These are phyloP conservation scores for Dendrocalamus sinicus DNA, from an alignment of 176 grass and related monocot genomes.

Conservation along the genomic window DNA sequence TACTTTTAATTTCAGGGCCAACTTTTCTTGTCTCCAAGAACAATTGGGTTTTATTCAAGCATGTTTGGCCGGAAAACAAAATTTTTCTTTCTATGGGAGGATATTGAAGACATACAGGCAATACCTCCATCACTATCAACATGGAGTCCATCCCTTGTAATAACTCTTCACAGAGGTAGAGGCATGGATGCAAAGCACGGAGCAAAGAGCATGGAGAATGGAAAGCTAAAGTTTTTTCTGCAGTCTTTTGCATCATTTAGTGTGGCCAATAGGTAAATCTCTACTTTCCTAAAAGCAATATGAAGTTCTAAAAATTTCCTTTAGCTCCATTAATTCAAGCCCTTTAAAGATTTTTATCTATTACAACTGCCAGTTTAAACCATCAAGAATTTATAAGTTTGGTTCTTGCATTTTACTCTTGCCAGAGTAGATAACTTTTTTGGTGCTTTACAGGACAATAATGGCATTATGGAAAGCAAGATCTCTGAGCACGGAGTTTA, in stretches of 20 bases:
- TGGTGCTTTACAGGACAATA: conserved; percentile 71
- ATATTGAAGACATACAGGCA: conserved; percentile 91
- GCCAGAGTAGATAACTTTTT: conserved; percentile 23
- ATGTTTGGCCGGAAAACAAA: conserved; percentile 93
- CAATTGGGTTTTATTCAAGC: conserved; percentile 87
- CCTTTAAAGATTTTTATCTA: background rate
- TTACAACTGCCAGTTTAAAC: background rate
- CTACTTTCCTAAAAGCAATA: conserved; percentile 25
- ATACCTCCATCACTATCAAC: conserved; percentile 63
- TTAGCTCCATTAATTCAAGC: conserved; percentile 27
- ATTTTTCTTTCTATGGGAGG: conserved; percentile 97
- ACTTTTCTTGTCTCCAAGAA: conserved; percentile 93
- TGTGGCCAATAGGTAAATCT: conserved; percentile 78
- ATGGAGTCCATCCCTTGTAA: conserved; percentile 74
- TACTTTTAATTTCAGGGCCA: conserved; percentile 65
- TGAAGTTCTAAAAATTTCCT: background rate
- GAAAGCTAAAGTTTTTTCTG: conserved; percentile 82
- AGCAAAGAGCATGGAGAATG: conserved; percentile 78
- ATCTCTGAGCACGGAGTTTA: conserved; percentile 72
- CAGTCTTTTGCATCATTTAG: conserved; percentile 95
- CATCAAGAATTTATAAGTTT: conserved; percentile 11
- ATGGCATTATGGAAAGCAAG: conserved; percentile 96
- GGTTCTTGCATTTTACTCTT: conserved; percentile 19
- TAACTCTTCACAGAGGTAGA: conserved; percentile 81
- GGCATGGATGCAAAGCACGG: conserved; percentile 94